Conservation (phyloP, 306 rosid species). For the Fagus crenata region DNA sequence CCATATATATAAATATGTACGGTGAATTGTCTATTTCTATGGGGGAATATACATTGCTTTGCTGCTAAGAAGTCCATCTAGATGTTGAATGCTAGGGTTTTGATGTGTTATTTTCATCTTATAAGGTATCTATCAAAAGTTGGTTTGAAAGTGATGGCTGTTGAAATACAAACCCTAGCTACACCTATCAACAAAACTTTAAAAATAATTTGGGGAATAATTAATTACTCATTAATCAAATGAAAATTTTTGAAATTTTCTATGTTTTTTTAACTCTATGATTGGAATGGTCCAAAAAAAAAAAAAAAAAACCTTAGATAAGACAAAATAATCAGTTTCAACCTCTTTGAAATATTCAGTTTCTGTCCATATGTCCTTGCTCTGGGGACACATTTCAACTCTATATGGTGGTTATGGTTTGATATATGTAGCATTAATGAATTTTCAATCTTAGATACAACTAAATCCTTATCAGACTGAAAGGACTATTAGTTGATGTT, state of each 20-base stretch:
- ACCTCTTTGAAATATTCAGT: slow-evolving; percentile 11
- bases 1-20: slow-evolving; percentile 4
- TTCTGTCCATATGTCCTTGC: slow-evolving; percentile 26
- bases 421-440: neutral
- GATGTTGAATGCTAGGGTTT: slow-evolving; percentile 41
- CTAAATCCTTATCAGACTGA: too few species aligned
- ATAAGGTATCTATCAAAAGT: slow-evolving; percentile 61
- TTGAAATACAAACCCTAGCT: slow-evolving; percentile 52
- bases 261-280: slow-evolving; percentile 16
- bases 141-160: slow-evolving; percentile 64
- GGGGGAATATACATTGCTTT: slow-evolving; percentile 13
- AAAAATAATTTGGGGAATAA: slow-evolving; percentile 5
- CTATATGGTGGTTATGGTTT: slow-evolving; percentile 39
- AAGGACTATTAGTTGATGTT: neutral
- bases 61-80: slow-evolving; percentile 37
- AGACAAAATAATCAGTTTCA: slow-evolving; percentile 39
- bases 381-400: slow-evolving; percentile 35
- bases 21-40: slow-evolving; percentile 18
- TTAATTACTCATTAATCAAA: neutral
- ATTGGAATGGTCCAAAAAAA: slow-evolving; percentile 40
- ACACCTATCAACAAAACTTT: slow-evolving; percentile 32
- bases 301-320: slow-evolving; percentile 5
- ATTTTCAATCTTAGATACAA: too few species aligned
- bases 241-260: neutral
- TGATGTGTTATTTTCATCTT: slow-evolving; percentile 53